Base-by-base conservation (phyloP, 2,329 filamentous ascomycete genomes). In the Cordyceps tenuipes region DNA sequence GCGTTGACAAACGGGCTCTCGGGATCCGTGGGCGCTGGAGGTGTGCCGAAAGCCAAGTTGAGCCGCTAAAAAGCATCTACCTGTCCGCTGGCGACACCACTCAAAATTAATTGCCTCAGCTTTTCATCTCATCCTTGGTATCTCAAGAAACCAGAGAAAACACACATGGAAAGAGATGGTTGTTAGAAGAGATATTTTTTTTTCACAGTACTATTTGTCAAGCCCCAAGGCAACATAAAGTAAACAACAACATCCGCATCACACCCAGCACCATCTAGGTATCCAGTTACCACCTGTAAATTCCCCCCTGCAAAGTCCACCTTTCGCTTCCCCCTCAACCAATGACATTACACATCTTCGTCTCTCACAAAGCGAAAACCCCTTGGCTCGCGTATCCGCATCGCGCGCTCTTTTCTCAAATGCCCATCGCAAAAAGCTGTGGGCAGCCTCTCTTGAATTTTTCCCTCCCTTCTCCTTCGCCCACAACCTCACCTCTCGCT, bases 301-400 rank as follows among this genome's bases (percentile, higher is more conserved):
- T 43, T 5, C 15, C 6, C 39, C 17, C 39, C 15, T 43, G 5
- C 15, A 36, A 36, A 12, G 12, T n/a, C 52, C 41, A 44, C 52
- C 9, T 19, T 23, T n/a, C 39, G 6, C 21, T 34, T 13, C 34
- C 23, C 5, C 43, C 26, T 46, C 34, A 47, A 6, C 53, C 59
- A 57, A 57, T 57, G 53, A 55, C 19, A 41, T 61, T 41, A 61
- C 59, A 61, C 46, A 31, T 43, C 47, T 34, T 29, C 47, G 23
- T 29, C 13, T 8, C 9, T 21, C 19, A 12, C n/a, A 46, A 46
- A n/a, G 15, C 39, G n/a, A 43, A 43, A 17, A 23, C 23, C 36
- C 39, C 43, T 46, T 50, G 13, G 53, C 57, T 47, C 53, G 59
- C 53, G 59, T 61, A 57, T 61, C 57, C 59, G 59, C 46, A 60